phyloP scores from a whole-genome alignment of 75 land plant species.

The Pinus taeda region DNA sequence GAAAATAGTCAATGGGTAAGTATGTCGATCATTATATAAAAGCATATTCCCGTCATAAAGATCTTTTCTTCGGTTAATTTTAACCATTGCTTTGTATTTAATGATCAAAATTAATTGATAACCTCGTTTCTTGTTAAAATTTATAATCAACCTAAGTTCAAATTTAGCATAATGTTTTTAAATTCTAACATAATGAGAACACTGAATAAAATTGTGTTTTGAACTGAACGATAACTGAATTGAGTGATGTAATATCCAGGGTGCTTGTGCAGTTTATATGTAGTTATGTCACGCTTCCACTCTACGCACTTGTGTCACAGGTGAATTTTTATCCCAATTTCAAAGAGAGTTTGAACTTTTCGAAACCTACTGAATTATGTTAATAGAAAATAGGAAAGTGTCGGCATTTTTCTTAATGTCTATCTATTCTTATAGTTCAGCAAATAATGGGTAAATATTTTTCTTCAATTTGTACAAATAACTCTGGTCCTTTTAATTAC shows the following conservation, averaged over 20 bases:
- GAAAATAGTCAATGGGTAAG: constrained; percentile 25
- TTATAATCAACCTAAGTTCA: too few species aligned
- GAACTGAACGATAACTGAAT: not conserved
- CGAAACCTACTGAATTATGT: not conserved
- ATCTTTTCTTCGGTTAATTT: too few species aligned
- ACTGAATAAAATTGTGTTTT: too few species aligned
- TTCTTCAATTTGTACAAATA: not conserved
- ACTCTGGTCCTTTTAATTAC: too few species aligned
- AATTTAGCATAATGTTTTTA: too few species aligned
- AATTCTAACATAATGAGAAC: too few species aligned
- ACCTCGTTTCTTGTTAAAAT: too few species aligned
- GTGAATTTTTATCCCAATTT: constrained; percentile 11
- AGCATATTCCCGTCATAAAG: not conserved
- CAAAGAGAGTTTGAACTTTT: not conserved
- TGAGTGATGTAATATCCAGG: not conserved
- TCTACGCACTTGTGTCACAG: constrained; percentile 68
- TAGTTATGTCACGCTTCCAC: constrained; percentile 72
- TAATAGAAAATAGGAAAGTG: not conserved
- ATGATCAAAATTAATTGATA: too few species aligned
- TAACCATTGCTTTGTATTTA: too few species aligned
- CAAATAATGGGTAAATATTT: not conserved
- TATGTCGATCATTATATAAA: not conserved
- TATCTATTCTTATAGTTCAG: too few species aligned
- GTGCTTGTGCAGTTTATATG: constrained; percentile 39
- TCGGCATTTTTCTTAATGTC: too few species aligned